These are phyloP conservation scores for Yarrowia sp. DNA, from an alignment of 805 yeast species.

Conservation along the genomic window DNA sequence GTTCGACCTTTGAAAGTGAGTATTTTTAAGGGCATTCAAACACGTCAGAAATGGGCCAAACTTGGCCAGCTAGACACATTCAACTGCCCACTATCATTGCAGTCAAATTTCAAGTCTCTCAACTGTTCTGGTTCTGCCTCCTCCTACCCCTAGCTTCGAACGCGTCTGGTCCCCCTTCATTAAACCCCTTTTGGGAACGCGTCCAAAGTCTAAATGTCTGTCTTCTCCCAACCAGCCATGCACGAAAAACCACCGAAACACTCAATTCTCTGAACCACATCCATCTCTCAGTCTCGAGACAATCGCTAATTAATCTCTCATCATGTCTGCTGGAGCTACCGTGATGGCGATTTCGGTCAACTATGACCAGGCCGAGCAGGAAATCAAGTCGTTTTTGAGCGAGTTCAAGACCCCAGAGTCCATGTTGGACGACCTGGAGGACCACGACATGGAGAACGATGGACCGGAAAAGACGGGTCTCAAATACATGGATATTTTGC, in stretches of 20 bases:
- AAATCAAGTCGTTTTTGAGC: slow-evolving; percentile 68
- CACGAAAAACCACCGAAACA: slow-evolving; percentile 3
- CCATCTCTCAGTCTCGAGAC: not conserved
- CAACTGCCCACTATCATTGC: no score
- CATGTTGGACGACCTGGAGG: slow-evolving; percentile 45
- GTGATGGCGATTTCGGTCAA: slow-evolving; percentile 73
- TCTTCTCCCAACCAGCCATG: slow-evolving; percentile 19
- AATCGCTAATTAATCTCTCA: not conserved
- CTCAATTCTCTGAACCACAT: not conserved
- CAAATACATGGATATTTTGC: slow-evolving; percentile 78
- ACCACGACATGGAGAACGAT: slow-evolving; percentile 43
- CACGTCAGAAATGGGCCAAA: not conserved
- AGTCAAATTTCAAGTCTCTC: no score
- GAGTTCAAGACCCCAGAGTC: slow-evolving; percentile 62
- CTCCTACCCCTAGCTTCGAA: slow-evolving; percentile 11
- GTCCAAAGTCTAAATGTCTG: slow-evolving; percentile 1
- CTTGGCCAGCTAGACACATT: not conserved
- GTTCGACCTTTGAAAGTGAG: slow-evolving; percentile 1
- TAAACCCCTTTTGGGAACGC: slow-evolving; percentile 34
- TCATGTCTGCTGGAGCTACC: slow-evolving; percentile 55
- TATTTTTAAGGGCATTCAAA: not conserved
- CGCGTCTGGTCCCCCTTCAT: slow-evolving; percentile 22
- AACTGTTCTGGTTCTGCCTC: no score
- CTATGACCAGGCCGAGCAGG: slow-evolving; percentile 66
- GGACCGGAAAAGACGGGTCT: slow-evolving; percentile 38